A percentile compares a stretch with the other conserved stretches of the same genome.
Conservation (phyloP, 306 rosid genomes). For the Fagus crenata region DNA sequence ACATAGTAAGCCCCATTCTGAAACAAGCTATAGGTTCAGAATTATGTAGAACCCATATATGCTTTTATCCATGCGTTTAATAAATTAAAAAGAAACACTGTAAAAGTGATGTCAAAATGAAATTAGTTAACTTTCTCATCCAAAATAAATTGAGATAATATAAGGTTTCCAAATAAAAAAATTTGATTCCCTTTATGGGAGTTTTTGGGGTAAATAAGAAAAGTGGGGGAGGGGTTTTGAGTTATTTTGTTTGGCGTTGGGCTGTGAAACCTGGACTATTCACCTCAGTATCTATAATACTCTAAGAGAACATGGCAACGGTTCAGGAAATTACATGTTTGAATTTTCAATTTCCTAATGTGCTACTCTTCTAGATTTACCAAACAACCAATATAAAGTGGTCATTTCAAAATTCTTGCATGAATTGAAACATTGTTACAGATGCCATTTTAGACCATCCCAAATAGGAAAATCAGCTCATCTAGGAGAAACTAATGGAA, state of each 20-base stretch:
- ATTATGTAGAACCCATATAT: background rate
- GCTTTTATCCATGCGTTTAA: background rate
- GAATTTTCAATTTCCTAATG: background rate
- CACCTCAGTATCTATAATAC: background rate
- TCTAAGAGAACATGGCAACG: background rate
- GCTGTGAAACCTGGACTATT: background rate
- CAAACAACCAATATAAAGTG: background rate
- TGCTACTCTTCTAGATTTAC: background rate
- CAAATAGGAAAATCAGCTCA: background rate
- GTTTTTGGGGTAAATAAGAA: background rate
- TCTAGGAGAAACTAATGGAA: background rate
- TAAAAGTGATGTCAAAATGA: background rate
- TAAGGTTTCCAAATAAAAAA: background rate
- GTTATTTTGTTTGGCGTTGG: too few relatives aligned
- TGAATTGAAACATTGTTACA: background rate
- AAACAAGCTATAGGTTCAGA: conserved; percentile 4
- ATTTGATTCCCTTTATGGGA: background rate
- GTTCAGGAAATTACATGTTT: background rate
- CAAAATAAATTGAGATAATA: background rate
- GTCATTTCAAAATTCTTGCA: background rate
- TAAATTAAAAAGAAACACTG: background rate
- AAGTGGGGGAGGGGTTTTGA: too few relatives aligned
- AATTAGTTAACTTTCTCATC: background rate
- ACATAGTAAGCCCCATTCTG: conserved; percentile 32
- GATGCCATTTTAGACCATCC: background rate